Evolutionary conservation across 495 filamentous ascomycete species (phyloP).

Genomic region (Trichoderma asperelloides): DNA sequence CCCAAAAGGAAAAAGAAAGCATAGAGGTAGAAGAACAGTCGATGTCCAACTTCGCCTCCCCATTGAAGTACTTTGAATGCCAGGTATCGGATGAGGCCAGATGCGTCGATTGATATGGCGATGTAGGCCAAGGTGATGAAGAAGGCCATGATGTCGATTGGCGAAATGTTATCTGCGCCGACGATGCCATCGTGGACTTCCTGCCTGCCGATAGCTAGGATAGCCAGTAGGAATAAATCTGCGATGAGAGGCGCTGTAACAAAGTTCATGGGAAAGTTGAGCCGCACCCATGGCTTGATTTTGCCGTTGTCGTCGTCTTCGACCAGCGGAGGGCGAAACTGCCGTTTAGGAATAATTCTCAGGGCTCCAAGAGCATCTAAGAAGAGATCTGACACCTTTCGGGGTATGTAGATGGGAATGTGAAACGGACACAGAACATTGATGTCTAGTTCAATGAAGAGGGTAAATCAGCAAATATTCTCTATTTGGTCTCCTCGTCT

Average conservation of each 20-base stretch:
- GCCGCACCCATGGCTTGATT: slow-evolving; percentile 28
- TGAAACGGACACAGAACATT: slow-evolving; percentile 56
- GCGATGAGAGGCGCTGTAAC: slow-evolving; percentile 56
- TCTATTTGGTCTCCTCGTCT: too few relatives aligned
- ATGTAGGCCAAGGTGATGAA: slow-evolving; percentile 66
- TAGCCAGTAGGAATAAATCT: slow-evolving; percentile 56
- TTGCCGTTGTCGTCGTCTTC: slow-evolving; percentile 16
- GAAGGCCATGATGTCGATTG: slow-evolving; percentile 58
- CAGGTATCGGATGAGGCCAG: slow-evolving; percentile 54
- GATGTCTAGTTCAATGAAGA: slow-evolving; percentile 36
- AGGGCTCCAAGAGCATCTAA: slow-evolving; percentile 31
- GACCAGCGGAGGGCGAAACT: slow-evolving; percentile 16
- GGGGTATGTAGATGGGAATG: slow-evolving; percentile 47
- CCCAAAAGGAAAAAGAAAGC: slow-evolving; percentile 58
- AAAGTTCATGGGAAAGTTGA: slow-evolving; percentile 54
- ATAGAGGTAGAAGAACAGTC: slow-evolving; percentile 60
- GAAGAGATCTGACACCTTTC: slow-evolving; percentile 32
- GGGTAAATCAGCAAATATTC: not conserved
- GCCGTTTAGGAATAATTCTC: slow-evolving; percentile 39
- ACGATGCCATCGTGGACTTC: slow-evolving; percentile 56
- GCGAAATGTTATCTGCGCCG: slow-evolving; percentile 50
- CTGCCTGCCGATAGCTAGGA: slow-evolving; percentile 48
- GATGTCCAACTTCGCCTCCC: slow-evolving; percentile 50
- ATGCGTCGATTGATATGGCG: slow-evolving; percentile 64
- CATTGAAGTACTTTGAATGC: slow-evolving; percentile 60